Base-by-base conservation (phyloP, 2,329 filamentous ascomycete genomes). In the Ascosphaera aggregata region DNA sequence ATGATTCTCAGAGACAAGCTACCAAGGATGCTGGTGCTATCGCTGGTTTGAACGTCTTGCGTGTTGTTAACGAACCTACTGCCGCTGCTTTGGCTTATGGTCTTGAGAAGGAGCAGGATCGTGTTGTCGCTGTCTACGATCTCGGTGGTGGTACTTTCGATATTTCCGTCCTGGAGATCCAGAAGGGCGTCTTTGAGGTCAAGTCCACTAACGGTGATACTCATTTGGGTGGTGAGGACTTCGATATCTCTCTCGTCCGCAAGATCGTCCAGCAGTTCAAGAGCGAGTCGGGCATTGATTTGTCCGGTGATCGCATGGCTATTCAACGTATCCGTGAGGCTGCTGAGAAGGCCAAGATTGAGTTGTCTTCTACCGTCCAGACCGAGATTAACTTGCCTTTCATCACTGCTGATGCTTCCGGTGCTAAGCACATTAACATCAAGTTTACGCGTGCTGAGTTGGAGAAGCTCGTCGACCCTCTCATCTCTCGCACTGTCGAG, bases 201-300 rank as follows among this genome's bases (percentile, higher is more conserved):
- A 94, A 94, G 73, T 92, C 86, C 15, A 95, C 86, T 67, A 93
- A 93, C 62, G 86, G 86, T 75, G 86, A 95, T 60, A 95, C 86
- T 47, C 86, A 95, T 63, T 73, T 95, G 51, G 86, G 86, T 73
- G 86, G 86, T 66, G 86, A 95, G 62, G 86, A 95, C 62, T 95
- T 94, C 55, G 86, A 95, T 57, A 94, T 93, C 55, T 74, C 73
- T 54, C 76, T 95, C 42, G 86, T 94, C 55, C 84, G 84, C 56
- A 78, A 93, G 70, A 70, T 95, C 43, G 82, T 94, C 47, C 70
- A 82, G 60, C 76, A 91, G 56, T 95, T 94, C 73, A 94, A 94
- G 80, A 86, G 82, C 65, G 81, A 92, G 50, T 82, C 81, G 46
- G 77, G 80, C 46, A 79, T 94, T 48, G 86, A 95, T 58, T 73